Evolutionary conservation across 345 rosid genomes (phyloP).

Genomic region (Balakata baccata): DNA sequence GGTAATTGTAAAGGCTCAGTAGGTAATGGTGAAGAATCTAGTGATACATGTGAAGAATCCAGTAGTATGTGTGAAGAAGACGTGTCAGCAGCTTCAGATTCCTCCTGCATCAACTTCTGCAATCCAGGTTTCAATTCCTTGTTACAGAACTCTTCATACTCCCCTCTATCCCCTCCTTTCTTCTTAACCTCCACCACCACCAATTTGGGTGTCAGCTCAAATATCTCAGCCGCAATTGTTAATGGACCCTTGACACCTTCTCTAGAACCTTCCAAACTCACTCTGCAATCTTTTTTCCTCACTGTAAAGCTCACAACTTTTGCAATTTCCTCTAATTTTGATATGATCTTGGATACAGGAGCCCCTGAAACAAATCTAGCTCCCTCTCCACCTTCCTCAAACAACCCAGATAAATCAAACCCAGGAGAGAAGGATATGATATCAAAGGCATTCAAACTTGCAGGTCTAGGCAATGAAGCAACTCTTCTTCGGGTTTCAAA

Average conservation of each 20-base stretch:
- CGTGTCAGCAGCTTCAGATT: conserved; percentile 32
- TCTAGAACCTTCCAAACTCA: conserved; percentile 39
- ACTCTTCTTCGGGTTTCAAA: conserved; percentile 23
- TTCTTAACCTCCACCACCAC: conserved; percentile 83
- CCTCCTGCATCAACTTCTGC: conserved; percentile 60
- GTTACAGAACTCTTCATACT: conserved; percentile 75
- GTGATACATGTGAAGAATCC: conserved; percentile 1
- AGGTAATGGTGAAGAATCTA: conserved; percentile 12
- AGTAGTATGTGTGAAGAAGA: conserved; percentile 6
- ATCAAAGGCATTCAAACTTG: conserved; percentile 42
- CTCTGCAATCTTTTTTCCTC: conserved; percentile 41
- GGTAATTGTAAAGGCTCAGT: background rate
- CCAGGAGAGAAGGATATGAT: conserved; percentile 40
- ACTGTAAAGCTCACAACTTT: conserved; percentile 40
- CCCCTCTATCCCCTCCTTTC: conserved; percentile 77
- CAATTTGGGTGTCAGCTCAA: conserved; percentile 43
- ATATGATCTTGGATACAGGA: conserved; percentile 35
- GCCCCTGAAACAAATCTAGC: conserved; percentile 37
- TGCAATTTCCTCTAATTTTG: conserved; percentile 42
- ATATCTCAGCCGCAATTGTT: conserved; percentile 40
- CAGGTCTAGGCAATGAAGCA: conserved; percentile 31
- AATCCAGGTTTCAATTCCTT: conserved; percentile 70
- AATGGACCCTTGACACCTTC: conserved; percentile 40
- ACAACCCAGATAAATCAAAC: conserved; percentile 36
- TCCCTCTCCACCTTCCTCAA: conserved; percentile 38